phyloP scores from a whole-genome alignment of 2,329 filamentous ascomycete genomes.

The Sclerotinia borealis region DNA sequence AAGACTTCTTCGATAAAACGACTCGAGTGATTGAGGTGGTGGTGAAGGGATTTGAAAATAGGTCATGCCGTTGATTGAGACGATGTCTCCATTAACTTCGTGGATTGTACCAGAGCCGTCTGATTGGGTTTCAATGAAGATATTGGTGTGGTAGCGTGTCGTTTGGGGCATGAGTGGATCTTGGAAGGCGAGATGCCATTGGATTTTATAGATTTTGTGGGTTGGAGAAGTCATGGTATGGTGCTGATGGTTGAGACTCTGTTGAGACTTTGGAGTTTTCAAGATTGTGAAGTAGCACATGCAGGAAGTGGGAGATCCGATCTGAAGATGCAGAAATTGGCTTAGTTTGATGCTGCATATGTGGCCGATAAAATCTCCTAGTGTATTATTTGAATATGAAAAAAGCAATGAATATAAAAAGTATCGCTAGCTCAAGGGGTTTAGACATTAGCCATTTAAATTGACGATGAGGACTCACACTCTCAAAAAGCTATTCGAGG shows the following conservation, averaged over 20 bases:
- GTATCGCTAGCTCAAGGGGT: not conserved
- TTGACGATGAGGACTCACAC: not conserved
- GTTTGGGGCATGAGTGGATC: not conserved
- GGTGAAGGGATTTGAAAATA: not conserved
- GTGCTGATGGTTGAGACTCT: not conserved
- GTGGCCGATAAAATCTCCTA: not conserved
- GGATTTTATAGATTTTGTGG: not conserved
- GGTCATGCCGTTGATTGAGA: not conserved
- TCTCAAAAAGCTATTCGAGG: conserved; percentile 12
- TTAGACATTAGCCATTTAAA: not conserved
- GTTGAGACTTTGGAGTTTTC: not conserved
- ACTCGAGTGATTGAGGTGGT: not conserved
- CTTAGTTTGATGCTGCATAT: not conserved
- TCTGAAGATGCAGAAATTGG: not conserved
- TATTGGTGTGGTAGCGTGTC: not conserved
- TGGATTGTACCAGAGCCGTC: not conserved
- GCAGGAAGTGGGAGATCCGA: not conserved
- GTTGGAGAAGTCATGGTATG: not conserved
- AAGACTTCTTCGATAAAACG: not conserved
- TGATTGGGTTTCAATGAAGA: not conserved
- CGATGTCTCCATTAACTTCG: not conserved
- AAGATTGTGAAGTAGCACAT: not conserved
- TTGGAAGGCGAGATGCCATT: not conserved
- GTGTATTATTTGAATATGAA: not conserved
- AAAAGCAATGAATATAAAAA: not conserved